Evolutionary conservation across 495 filamentous ascomycete genomes (phyloP).

Genomic region (Cladorrhinum samala): DNA sequence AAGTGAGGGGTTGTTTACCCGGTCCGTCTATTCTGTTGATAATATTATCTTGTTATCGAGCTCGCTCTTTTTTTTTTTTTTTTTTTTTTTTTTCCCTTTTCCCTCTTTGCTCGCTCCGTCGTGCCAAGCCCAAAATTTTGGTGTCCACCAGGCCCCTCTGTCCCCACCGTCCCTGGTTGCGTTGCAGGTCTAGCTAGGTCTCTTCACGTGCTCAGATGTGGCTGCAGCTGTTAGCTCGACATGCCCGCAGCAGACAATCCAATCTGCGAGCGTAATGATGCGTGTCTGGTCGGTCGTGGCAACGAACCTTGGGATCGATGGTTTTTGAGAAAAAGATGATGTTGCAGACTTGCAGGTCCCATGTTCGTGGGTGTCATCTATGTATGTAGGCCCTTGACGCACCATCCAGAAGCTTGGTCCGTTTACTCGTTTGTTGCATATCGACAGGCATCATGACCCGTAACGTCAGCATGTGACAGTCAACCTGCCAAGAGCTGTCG

Average conservation of each 20-base stretch:
- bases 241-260: not conserved
- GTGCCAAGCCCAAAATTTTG: not conserved
- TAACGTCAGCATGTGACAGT: conserved; percentile 1
- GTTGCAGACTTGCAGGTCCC: not conserved
- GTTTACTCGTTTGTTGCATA: conserved; percentile 2
- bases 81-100: not conserved
- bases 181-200: not conserved
- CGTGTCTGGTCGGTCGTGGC: not conserved
- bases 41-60: too few relatives aligned
- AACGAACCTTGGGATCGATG: not conserved
- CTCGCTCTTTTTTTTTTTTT: too few relatives aligned
- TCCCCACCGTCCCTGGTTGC: not conserved
- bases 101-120: too few relatives aligned
- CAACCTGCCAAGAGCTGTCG: not conserved
- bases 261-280: conserved; percentile 4
- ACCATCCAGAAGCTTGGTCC: too few relatives aligned
- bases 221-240: not conserved
- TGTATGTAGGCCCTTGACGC: not conserved
- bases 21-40: not conserved
- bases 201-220: conserved; percentile 5
- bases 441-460: not conserved
- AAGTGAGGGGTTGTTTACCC: not conserved
- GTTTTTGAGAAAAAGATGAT: not conserved
- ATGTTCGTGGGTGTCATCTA: not conserved
- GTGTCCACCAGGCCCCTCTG: not conserved